Evolutionary conservation across 208 protist species (phyloP), one percentile per base, ranked within the genome.

Genomic region (Crithidia thermophila): DNA sequence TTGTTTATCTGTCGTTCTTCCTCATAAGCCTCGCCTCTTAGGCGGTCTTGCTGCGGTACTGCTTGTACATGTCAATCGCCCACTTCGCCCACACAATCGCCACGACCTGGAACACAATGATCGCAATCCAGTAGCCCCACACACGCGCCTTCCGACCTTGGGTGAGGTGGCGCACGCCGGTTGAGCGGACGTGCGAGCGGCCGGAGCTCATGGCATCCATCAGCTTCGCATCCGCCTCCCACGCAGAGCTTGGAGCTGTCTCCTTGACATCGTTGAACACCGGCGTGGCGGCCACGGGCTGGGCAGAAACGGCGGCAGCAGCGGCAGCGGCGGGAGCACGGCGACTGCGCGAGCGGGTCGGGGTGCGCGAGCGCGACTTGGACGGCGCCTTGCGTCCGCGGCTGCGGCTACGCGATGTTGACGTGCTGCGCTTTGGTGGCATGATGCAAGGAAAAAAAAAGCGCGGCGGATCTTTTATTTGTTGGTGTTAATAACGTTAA

Each of bases 21-120:
- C n/a, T n/a, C n/a, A n/a, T n/a, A n/a, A n/a, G n/a, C n/a, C n/a
- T n/a, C n/a, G n/a, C n/a, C n/a, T n/a, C n/a, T n/a, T n/a, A n/a
- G n/a, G n/a, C n/a, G n/a, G n/a, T n/a, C n/a, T 51, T 81, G 13
- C 33, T 52, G 39, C 56, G 40, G 40, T 77, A 66, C 40, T 46
- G 58, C 53, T 57, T 45, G 73, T 87, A 93, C 53, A 88, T 67
- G 31, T 88, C 81, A 20, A 76, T 59, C 10, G 81, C 75, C 85
- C 82, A 90, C 50, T 79, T 72, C 21, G 80, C 47, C 88, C 84
- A 91, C 21, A 94, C 31, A 72, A 91, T 81, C 30, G 71, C 43
- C 14, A 91, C 25, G 37, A 91, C 77, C 67, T 94, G 74, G 57
- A 91, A 47, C 11, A 66, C 27, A 33, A 94, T 78, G 52, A 91